Percentiles rank a stretch among this genome's conserved stretches.
Evolutionary conservation across 208 protist species (phyloP).

Genomic region (Leishmania martiniquensis): DNA sequence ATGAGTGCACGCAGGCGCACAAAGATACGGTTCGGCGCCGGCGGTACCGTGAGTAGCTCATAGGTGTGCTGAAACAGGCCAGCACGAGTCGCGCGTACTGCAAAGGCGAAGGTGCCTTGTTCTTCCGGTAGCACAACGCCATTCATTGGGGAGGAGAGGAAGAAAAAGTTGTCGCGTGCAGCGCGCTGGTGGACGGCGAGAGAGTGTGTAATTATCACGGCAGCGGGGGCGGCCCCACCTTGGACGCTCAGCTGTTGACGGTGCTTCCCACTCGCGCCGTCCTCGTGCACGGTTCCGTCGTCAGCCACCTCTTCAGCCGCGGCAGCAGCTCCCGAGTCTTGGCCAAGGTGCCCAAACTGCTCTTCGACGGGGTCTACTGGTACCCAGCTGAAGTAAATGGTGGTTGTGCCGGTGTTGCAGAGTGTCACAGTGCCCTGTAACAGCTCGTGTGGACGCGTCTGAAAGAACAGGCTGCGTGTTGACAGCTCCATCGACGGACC

Average conservation of each 20-base stretch:
- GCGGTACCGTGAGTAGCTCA: conserved; percentile 84
- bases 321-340: background rate
- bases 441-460: conserved; percentile 53
- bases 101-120: conserved; percentile 61
- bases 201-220: conserved; percentile 35
- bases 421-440: conserved; percentile 56
- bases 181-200: conserved; percentile 39
- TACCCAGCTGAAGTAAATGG: conserved; percentile 85
- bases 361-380: conserved; percentile 45
- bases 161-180: conserved; percentile 49
- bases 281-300: background rate
- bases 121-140: conserved; percentile 78
- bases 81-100: conserved; percentile 51
- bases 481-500: conserved; percentile 60
- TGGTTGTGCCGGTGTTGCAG: conserved; percentile 65
- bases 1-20: conserved; percentile 67
- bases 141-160: conserved; percentile 64
- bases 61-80: conserved; percentile 65
- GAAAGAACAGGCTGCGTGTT: conserved; percentile 57
- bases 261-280: background rate
- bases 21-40: conserved; percentile 56
- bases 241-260: background rate
- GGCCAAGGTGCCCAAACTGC: conserved; percentile 7
- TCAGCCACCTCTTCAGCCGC: background rate
- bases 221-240: background rate